Evolutionary conservation across 352 stramenopile species (phyloP).

Genomic region (Phytopythium oedochilum): DNA sequence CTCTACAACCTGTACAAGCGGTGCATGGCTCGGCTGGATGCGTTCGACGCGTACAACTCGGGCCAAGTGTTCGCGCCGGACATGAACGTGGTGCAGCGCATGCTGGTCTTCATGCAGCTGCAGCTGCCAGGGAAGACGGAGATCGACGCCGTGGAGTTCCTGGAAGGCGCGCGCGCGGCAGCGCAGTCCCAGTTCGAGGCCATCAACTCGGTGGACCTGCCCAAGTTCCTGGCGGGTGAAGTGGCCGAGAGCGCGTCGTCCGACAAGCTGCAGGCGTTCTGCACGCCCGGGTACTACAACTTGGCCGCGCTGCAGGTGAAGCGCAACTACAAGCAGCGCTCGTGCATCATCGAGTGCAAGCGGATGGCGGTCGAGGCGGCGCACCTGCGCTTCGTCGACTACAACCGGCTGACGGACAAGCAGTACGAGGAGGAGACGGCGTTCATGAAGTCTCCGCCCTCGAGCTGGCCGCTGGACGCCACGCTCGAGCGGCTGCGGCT

Average conservation of each 20-base stretch:
- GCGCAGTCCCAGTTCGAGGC: constrained; percentile 26
- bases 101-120: constrained; percentile 29
- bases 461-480: constrained; percentile 13
- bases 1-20: constrained; percentile 14
- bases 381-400: constrained; percentile 25
- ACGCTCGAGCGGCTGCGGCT: constrained; percentile 37
- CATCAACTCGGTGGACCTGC: constrained; percentile 30
- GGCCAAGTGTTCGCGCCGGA: constrained; percentile 17
- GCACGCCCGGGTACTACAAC: constrained; percentile 40
- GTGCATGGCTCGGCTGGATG: constrained; percentile 10
- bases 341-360: constrained; percentile 34
- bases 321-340: constrained; percentile 32
- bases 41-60: constrained; percentile 30
- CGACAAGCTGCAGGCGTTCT: constrained; percentile 28
- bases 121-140: constrained; percentile 27
- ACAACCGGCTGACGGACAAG: constrained; percentile 31
- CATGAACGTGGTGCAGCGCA: constrained; percentile 3
- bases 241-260: constrained; percentile 17
- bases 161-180: constrained; percentile 30
- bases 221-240: constrained; percentile 26
- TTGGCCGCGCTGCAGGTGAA: constrained; percentile 28
- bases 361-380: constrained; percentile 27
- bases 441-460: constrained; percentile 8
- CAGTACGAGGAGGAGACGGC: constrained; percentile 26
- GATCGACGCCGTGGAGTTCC: constrained; percentile 38